Evolutionary conservation across 2,329 filamentous ascomycete species (phyloP).

Genomic region (Plectosphaerella sp.): DNA sequence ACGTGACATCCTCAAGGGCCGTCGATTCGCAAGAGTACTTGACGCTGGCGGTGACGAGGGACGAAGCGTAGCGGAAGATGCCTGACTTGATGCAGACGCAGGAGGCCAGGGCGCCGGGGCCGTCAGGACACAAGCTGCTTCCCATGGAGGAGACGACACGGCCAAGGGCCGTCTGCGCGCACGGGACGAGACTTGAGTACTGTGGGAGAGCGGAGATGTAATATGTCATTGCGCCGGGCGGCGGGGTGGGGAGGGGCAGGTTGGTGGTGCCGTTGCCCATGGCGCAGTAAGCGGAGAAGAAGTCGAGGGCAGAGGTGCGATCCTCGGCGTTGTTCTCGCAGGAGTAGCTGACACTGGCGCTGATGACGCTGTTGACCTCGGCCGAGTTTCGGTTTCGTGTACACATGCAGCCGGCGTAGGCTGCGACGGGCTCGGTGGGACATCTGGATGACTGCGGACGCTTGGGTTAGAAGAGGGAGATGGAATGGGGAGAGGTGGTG

Average conservation of each 20-base stretch:
- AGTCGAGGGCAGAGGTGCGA: conserved; percentile 41
- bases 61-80: conserved; percentile 37
- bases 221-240: conserved; percentile 52
- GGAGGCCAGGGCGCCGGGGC: conserved; percentile 45
- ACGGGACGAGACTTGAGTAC: conserved; percentile 37
- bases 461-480: background rate
- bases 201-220: conserved; percentile 47
- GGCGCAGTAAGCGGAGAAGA: conserved; percentile 48
- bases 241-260: conserved; percentile 39
- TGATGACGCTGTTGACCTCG: conserved; percentile 36
- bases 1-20: conserved; percentile 37
- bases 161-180: conserved; percentile 39
- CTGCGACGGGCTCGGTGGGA: conserved; percentile 27
- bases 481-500: background rate
- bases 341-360: conserved; percentile 32
- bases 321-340: conserved; percentile 44
- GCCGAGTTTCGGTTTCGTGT: conserved; percentile 43
- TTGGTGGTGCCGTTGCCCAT: conserved; percentile 43
- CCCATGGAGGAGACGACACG: conserved; percentile 33
- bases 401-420: conserved; percentile 48
- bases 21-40: conserved; percentile 39
- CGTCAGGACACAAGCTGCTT: conserved; percentile 35
- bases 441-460: conserved; percentile 17
- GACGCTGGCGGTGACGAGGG: conserved; percentile 36
- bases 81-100: conserved; percentile 47